These are phyloP conservation scores for Prunus mongolica DNA, from an alignment of 306 rosid species.

Conservation along the genomic window DNA sequence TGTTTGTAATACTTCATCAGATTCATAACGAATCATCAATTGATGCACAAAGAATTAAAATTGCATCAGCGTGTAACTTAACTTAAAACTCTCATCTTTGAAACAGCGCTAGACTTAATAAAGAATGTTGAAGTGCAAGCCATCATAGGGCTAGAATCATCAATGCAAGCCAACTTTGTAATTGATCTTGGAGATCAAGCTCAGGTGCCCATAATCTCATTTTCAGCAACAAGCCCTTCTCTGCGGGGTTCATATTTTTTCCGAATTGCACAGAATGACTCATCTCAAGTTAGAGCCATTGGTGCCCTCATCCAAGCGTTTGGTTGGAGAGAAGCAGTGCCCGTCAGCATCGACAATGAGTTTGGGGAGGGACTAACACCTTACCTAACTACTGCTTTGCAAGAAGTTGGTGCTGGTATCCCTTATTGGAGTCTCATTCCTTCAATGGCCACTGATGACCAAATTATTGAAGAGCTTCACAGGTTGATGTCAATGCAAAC, in stretches of 20 bases:
- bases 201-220: slow-evolving; percentile 42
- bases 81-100: not conserved
- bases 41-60: too few species aligned
- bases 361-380: slow-evolving; percentile 45
- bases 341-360: slow-evolving; percentile 38
- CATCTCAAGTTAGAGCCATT: slow-evolving; percentile 37
- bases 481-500: slow-evolving; percentile 42
- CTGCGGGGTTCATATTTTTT: slow-evolving; percentile 44
- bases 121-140: slow-evolving; percentile 25
- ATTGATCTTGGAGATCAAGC: slow-evolving; percentile 42
- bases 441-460: slow-evolving; percentile 22
- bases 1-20: too few species aligned
- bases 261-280: slow-evolving; percentile 34
- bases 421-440: slow-evolving; percentile 39
- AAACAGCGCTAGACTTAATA: slow-evolving; percentile 26
- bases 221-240: slow-evolving; percentile 50
- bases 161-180: slow-evolving; percentile 52
- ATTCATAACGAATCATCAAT: too few species aligned
- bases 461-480: slow-evolving; percentile 31
- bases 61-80: not conserved
- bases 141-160: slow-evolving; percentile 42
- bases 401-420: slow-evolving; percentile 18
- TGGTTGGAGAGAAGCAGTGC: slow-evolving; percentile 42
- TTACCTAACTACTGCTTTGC: slow-evolving; percentile 35
- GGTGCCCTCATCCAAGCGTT: slow-evolving; percentile 29